phyloP scores from a whole-genome alignment of 2,329 filamentous ascomycete genomes.

The Fusarium sp. region DNA sequence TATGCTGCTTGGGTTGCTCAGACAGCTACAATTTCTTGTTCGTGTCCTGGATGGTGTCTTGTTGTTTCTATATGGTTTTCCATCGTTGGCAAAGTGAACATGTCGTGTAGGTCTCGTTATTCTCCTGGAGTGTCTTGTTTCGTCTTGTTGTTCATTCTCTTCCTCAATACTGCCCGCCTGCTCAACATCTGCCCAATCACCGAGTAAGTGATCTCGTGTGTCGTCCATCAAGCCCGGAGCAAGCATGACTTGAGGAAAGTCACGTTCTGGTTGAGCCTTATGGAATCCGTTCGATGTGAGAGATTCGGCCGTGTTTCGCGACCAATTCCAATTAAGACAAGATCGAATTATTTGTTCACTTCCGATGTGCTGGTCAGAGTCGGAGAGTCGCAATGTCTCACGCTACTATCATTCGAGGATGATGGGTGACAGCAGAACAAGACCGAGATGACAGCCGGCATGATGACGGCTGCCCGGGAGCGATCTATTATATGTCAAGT shows the following conservation, averaged over 20 bases:
- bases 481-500: slow-evolving; percentile 40
- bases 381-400: background rate
- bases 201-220: slow-evolving; percentile 31
- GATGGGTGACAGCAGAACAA: background rate
- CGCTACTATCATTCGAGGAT: background rate
- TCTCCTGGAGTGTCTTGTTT: background rate
- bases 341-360: background rate
- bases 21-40: slow-evolving; percentile 22
- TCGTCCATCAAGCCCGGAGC: slow-evolving; percentile 2
- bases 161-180: slow-evolving; percentile 1
- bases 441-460: background rate
- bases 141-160: background rate
- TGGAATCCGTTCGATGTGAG: background rate
- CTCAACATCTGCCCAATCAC: slow-evolving; percentile 35
- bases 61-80: slow-evolving; percentile 12
- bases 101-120: slow-evolving; percentile 6
- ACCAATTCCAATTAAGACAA: background rate
- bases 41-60: slow-evolving; percentile 1
- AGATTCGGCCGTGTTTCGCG: background rate
- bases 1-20: slow-evolving; percentile 29
- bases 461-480: slow-evolving; percentile 1
- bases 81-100: slow-evolving; percentile 16
- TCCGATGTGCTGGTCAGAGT: background rate
- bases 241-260: slow-evolving; percentile 13
- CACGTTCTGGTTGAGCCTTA: slow-evolving; percentile 7